These are phyloP conservation scores for Cladosporium sp. DNA, from an alignment of 2,329 filamentous ascomycete genomes.

Conservation along the genomic window DNA sequence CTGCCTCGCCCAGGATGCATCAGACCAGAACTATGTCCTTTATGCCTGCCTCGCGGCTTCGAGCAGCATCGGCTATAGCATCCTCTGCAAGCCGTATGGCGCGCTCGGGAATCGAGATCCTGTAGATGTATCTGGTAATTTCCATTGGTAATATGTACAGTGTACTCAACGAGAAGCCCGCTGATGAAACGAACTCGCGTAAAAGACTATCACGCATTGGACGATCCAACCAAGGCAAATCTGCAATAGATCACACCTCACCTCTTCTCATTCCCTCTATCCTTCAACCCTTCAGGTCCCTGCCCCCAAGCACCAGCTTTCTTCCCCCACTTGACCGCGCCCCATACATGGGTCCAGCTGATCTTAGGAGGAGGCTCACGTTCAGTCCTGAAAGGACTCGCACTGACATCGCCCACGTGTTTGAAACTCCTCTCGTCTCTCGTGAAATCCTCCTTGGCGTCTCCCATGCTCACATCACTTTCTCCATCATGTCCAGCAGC, in stretches of 20 bases:
- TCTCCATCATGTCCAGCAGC: not conserved
- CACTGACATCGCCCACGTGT: slow-evolving; percentile 36
- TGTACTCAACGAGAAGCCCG: no score
- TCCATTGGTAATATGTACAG: no score
- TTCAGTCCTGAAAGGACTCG: slow-evolving; percentile 44
- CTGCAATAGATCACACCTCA: not conserved
- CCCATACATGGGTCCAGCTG: slow-evolving; percentile 51
- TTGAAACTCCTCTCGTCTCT: slow-evolving; percentile 36
- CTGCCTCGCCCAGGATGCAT: no score
- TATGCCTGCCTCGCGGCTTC: no score
- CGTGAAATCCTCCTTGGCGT: slow-evolving; percentile 23
- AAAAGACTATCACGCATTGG: no score
- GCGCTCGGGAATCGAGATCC: no score
- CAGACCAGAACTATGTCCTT: no score
- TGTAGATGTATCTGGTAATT: no score
- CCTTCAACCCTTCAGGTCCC: slow-evolving; percentile 44
- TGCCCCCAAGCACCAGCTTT: slow-evolving; percentile 51
- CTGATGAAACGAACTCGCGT: no score
- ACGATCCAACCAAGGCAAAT: no score
- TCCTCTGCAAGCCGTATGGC: no score
- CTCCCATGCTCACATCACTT: slow-evolving; percentile 20
- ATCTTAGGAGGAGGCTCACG: slow-evolving; percentile 48
- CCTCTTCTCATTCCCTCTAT: slow-evolving; percentile 34
- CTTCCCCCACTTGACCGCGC: slow-evolving; percentile 50
- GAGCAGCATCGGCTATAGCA: no score